Base-by-base conservation (phyloP, 2,329 filamentous ascomycete genomes). In the Lithohypha guttulata region DNA sequence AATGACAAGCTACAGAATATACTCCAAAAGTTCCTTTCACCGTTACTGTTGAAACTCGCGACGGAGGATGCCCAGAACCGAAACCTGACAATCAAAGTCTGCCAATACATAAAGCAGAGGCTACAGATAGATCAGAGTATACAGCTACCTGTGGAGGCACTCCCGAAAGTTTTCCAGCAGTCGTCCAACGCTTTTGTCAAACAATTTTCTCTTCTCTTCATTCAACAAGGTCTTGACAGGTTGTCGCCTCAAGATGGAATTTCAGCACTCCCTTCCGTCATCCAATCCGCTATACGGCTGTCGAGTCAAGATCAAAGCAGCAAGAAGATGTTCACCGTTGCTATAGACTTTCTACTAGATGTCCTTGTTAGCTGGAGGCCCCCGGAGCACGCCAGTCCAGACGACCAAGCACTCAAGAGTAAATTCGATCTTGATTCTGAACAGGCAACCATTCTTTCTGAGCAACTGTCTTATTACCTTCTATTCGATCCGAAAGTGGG, bases 111-210 rank as follows among this genome's bases (percentile, higher is more conserved):
- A 60, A 82, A 79, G 54, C 77, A 76, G 13, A 64, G 76, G 43
- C 67, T 77, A 48, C 71, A 76, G 55, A 62, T 71, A 48, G 63
- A 66, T 56, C 68, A 68, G 42, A 68, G 70, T 6, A 77, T 95
- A 47, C 70, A 87, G 39, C 67, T 98, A 4, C 91, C 91, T 0
- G 86, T 96, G 9, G 73, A 76, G n/a, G 76, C 79, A 11, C 69
- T 98, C 13, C 61, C 96, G 39, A 80, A 86, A 51, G 91, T 96
- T 58, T 95, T 93, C 69, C 93, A 93, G 59, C 75, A 83, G 15
- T 76, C 75, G 25, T 69, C 77, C 26, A 80, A 79, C 9, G 67
- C 79, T 1, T 69, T 95, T 25, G 76, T 98, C 48, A 80, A 84
- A 47, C 84, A 93, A 56, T 82, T 95, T 51, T 87, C 96, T 60